Evolutionary conservation across 768 basidiomycete species (phyloP), one percentile per base, ranked within the genome.

Genomic region (Suillus spraguei): DNA sequence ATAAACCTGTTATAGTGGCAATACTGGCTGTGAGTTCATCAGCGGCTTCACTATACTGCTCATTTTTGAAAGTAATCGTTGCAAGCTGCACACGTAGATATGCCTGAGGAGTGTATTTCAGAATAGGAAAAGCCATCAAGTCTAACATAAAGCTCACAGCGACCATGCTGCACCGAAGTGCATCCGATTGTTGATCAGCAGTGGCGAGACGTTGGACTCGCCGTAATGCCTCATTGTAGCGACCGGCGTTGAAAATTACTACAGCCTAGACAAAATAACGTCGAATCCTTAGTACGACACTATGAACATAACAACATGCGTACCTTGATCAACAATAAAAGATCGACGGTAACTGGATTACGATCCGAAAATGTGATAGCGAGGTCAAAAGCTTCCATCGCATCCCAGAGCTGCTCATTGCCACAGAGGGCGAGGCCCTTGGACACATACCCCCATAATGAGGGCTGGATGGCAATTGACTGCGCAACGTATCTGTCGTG

Each of bases 401-500:
- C 46, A 22, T 47, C 46, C 46, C 46, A 47, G n/a, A 47, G 46
- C 22, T 47, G 46, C 22, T 22, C 46, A 1, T 47, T 47, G 22
- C 46, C 46, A 11, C 46, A 47, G 46, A 47, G 46, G 11, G 46
- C 46, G 13, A 47, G 11, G 13, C 46, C 13, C 46, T 47, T 47
- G 22, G 46, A 47, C 22, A 47, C 10, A 47, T 47, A 47, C 22
- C 46, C 46, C 46, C 46, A 47, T 47, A 47, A 22, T 6, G 46
- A 47, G 46, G 46, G 46, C n/a, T 47, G 46, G 46, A 14, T 47
- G 22, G 46, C 46, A 47, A 47, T 47, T 47, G 46, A 47, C 46
- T 47, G 42, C n/a, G 46, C 5, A 47, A 22, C 6, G 13, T 47
- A 22, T 47, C n/a, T 22, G 22, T 47, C 22, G 6, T 47, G 46